Base-by-base conservation (phyloP, 2,329 filamentous ascomycete genomes). In the Pseudogymnoascus sp. region DNA sequence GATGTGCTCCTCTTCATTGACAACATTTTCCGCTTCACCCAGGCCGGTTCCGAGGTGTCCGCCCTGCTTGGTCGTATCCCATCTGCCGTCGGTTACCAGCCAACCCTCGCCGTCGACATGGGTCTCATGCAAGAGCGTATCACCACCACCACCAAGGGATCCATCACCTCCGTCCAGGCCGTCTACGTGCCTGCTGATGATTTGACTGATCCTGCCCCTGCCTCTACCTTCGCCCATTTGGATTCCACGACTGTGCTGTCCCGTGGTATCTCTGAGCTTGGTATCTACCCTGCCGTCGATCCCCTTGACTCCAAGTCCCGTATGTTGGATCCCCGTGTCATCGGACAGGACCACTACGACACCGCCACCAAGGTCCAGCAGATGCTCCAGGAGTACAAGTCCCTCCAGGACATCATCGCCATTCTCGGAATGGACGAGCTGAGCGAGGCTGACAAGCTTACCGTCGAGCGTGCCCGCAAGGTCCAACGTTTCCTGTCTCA, bases 381-480 rank as follows among this genome's bases (percentile, higher is more conserved):
- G 84, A 97, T 97, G 82, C 89, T 99, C 78, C 94, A 99, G 84
- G 94, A 97, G 86, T 99, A 99, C 90, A 97, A 97, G 90, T 97
- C 93, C 69, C 91, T 99, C 71, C 94, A 99, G 84, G 94, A 99
- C 84, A 99, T 99, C 88, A 97, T 97, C 85, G 94, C 94, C 81
- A 99, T 99, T 92, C 82, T 97, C 78, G 93, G 93, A 89, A 97
- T 99, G 94, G 94, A 99, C 81, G 94, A 99, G 80, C 83, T 99
- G 82, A 97, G 94, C 69, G 94, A 97, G 85, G 90, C 90, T 74
- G 94, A 99, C 81, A 97, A 99, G 89, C 88, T 99, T 75, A 97
- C 94, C 73, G 94, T 99, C 85, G 94, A 99, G 89, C 94, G 94
- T 88, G 94, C 94, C 80, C 93, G 94, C 85, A 97, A 97, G 87